These are phyloP conservation scores for Gaertneriomyces sp. DNA, from an alignment of 192 early-diverging fungal species.

Conservation along the genomic window DNA sequence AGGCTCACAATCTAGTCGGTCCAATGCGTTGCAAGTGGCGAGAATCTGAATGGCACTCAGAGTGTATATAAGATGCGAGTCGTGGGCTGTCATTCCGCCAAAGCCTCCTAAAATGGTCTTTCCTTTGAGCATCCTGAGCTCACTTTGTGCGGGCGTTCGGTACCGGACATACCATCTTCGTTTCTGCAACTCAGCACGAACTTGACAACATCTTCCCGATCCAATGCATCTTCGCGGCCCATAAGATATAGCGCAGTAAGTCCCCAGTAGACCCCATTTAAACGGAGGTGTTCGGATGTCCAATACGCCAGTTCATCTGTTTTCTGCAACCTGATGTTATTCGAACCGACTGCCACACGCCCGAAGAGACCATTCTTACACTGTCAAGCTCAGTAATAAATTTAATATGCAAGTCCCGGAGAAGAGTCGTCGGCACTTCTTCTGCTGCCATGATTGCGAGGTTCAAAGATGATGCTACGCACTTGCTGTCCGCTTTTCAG, in stretches of 20 bases:
- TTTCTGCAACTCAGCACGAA: conserved; percentile 80
- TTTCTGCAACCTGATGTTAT: conserved; percentile 41
- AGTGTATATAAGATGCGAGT: conserved; percentile 88
- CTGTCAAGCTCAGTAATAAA: conserved; percentile 43
- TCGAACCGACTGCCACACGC: not conserved
- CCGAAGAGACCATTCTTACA: conserved; percentile 11
- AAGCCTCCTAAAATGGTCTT: conserved; percentile 67
- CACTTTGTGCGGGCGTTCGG: not conserved
- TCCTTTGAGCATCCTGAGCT: not conserved
- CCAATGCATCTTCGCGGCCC: conserved; percentile 58
- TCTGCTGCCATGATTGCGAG: no score
- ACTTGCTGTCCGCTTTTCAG: no score
- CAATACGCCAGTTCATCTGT: conserved; percentile 90
- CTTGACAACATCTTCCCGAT: conserved; percentile 67
- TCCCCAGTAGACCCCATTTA: conserved; percentile 94
- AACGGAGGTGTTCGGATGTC: conserved; percentile 83
- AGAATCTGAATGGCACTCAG: conserved; percentile 88
- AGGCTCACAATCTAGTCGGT: conserved; percentile 63
- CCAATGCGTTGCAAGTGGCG: conserved; percentile 74
- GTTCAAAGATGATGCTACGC: no score
- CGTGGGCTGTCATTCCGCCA: conserved; percentile 81
- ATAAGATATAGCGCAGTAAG: conserved; percentile 77
- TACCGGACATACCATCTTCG: conserved; percentile 58
- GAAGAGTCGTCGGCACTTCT: not conserved
- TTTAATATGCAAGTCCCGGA: conserved; percentile 36